Percentiles rank a stretch among this genome's conserved stretches.
These are phyloP conservation scores for Fusarium sp. DNA, from an alignment of 2,329 filamentous ascomycete genomes.

Conservation along the genomic window DNA sequence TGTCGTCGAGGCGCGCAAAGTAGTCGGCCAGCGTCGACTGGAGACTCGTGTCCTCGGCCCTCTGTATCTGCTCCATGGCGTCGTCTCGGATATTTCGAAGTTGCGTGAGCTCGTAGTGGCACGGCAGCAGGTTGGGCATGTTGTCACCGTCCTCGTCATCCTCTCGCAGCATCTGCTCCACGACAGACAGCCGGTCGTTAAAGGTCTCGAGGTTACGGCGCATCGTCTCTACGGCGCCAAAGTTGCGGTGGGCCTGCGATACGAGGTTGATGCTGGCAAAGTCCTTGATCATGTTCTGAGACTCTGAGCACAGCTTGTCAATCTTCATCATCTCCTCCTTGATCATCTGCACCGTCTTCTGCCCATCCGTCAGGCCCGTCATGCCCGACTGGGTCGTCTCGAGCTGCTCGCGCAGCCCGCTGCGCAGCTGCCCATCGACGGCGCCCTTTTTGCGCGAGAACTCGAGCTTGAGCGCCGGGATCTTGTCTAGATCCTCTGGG, in stretches of 20 bases:
- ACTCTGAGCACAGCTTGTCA: slow-evolving; percentile 95
- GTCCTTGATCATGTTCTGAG: slow-evolving; percentile 96
- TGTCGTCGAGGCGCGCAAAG: slow-evolving; percentile 86
- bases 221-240: slow-evolving; percentile 94
- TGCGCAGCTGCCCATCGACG: slow-evolving; percentile 89
- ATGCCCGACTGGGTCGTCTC: slow-evolving; percentile 96
- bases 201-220: slow-evolving; percentile 90
- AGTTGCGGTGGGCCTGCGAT: slow-evolving; percentile 95
- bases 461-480: slow-evolving; percentile 87
- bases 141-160: slow-evolving; percentile 89
- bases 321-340: slow-evolving; percentile 99
- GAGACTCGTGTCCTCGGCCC: slow-evolving; percentile 77
- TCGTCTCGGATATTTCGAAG: slow-evolving; percentile 95
- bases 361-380: slow-evolving; percentile 86
- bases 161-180: slow-evolving; percentile 83
- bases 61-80: slow-evolving; percentile 94
- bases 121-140: slow-evolving; percentile 89
- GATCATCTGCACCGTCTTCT: slow-evolving; percentile 91
- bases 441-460: slow-evolving; percentile 94
- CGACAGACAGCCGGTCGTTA: slow-evolving; percentile 77
- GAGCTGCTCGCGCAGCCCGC: slow-evolving; percentile 90
- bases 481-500: slow-evolving; percentile 97
- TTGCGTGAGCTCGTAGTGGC: slow-evolving; percentile 93
- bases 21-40: slow-evolving; percentile 90
- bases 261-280: slow-evolving; percentile 93